These are phyloP conservation scores for Xylaria flabelliformis DNA, from an alignment of 495 filamentous ascomycete species.

Conservation along the genomic window DNA sequence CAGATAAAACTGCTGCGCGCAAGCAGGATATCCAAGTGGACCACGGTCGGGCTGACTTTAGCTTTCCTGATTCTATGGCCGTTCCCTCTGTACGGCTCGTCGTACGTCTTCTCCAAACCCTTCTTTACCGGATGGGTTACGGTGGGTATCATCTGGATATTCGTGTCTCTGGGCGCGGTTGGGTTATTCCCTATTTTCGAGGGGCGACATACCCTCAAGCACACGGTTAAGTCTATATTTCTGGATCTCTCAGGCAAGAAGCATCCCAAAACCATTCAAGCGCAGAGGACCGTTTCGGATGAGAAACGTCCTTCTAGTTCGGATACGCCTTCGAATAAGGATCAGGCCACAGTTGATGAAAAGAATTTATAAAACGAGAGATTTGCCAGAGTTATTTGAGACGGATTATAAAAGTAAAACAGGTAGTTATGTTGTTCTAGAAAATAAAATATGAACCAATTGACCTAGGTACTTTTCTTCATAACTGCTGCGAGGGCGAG, in stretches of 20 bases:
- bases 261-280: constrained; percentile 47
- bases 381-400: not conserved
- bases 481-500: no score
- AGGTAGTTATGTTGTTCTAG: no score
- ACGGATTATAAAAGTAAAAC: no score
- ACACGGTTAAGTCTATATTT: constrained; percentile 69
- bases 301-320: constrained; percentile 30
- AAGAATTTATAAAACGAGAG: not conserved
- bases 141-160: constrained; percentile 89
- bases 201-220: constrained; percentile 69
- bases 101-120: constrained; percentile 86
- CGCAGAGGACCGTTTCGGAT: constrained; percentile 30
- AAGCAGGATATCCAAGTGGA: constrained; percentile 76
- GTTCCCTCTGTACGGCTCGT: constrained; percentile 88
- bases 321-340: constrained; percentile 27
- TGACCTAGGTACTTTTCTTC: no score
- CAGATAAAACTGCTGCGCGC: constrained; percentile 72
- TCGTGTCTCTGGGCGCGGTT: constrained; percentile 73
- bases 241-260: constrained; percentile 72
- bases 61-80: constrained; percentile 88
- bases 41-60: constrained; percentile 78
- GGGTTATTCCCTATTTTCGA: constrained; percentile 86
- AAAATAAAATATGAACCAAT: not conserved
- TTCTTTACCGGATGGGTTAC: constrained; percentile 94
- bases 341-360: not conserved